These are phyloP conservation scores for Penicillium sp. DNA, from an alignment of 2,329 filamentous ascomycete species.

Conservation along the genomic window DNA sequence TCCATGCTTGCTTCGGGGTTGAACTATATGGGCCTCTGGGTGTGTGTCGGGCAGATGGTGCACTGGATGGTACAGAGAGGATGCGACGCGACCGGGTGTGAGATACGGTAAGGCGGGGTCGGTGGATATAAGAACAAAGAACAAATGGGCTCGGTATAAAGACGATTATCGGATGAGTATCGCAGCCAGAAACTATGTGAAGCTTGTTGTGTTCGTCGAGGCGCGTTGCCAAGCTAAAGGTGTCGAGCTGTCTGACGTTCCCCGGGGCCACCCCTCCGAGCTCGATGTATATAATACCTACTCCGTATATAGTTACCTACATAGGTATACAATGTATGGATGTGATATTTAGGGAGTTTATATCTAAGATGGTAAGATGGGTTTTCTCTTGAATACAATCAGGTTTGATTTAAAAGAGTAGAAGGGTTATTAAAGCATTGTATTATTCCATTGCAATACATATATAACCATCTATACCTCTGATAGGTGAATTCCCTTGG, in stretches of 20 bases:
- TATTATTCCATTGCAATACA: too few relatives aligned
- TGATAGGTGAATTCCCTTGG: not conserved
- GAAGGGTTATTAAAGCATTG: not conserved
- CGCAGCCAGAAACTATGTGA: not conserved
- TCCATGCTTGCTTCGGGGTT: slow-evolving; percentile 50
- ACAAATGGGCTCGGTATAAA: not conserved
- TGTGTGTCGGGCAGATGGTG: not conserved
- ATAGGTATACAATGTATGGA: not conserved
- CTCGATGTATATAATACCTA: not conserved
- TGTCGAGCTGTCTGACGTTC: slow-evolving; percentile 26
- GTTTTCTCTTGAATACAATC: not conserved
- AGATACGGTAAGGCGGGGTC: not conserved
- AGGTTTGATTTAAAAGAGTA: not conserved
- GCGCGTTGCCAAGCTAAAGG: slow-evolving; percentile 20
- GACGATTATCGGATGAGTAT: not conserved
- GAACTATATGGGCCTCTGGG: not conserved
- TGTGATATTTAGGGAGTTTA: not conserved
- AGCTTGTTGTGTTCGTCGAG: not conserved
- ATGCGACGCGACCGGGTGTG: slow-evolving; percentile 9
- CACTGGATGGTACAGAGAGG: not conserved
- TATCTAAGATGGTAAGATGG: not conserved
- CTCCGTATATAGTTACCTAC: too few relatives aligned
- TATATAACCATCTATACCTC: not conserved
- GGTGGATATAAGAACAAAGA: not conserved
- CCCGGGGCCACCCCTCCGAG: slow-evolving; percentile 15